Evolutionary conservation across 1,284 basidiomycete species (phyloP).

Genomic region (Fistulinella cinereoalba): DNA sequence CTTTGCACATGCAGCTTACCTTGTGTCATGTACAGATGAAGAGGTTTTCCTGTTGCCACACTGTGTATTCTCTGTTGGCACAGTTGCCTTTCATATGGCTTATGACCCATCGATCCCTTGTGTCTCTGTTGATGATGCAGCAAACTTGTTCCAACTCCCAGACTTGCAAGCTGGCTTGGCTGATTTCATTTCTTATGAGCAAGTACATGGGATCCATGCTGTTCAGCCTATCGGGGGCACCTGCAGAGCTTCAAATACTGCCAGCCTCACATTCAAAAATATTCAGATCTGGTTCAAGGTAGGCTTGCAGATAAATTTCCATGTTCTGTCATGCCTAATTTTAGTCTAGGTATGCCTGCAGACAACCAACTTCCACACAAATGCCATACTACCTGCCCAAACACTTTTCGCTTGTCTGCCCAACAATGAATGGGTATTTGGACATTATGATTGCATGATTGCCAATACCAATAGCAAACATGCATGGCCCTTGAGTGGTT

Average conservation of each 20-base stretch:
- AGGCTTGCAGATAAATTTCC: neutral
- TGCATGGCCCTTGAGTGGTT: neutral
- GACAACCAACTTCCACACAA: neutral
- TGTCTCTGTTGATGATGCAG: constrained; percentile 1
- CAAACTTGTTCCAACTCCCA: neutral
- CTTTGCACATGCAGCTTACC: neutral
- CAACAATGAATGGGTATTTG: no score
- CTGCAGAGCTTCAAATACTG: no score
- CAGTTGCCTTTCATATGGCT: constrained; percentile 3
- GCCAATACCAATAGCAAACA: no score
- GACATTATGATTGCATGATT: no score
- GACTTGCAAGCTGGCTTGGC: neutral
- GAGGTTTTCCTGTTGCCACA: neutral
- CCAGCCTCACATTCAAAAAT: neutral
- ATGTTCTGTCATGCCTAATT: no score
- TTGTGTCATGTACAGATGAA: neutral
- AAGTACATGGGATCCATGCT: neutral
- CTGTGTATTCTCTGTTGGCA: neutral
- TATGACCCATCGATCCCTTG: neutral
- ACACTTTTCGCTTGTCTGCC: no score
- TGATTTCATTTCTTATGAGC: neutral
- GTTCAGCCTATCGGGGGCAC: neutral
- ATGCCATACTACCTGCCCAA: no score
- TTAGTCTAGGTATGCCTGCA: neutral
- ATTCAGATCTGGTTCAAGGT: constrained; percentile 7